These are phyloP conservation scores for Paecilomyces fulvus DNA, from an alignment of 2,329 filamentous ascomycete species.

Conservation along the genomic window DNA sequence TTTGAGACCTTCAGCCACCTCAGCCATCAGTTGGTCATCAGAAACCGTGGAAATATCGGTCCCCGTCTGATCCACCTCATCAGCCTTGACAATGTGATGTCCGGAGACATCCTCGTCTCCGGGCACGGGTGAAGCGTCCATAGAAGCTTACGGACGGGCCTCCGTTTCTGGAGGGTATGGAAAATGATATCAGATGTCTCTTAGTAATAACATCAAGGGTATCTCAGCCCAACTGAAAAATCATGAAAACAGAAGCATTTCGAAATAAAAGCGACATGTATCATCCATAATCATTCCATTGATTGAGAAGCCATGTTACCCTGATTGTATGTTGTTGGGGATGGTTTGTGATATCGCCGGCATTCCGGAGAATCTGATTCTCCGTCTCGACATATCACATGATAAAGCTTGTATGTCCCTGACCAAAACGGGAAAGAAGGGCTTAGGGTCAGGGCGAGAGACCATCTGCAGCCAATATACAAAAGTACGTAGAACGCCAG, in stretches of 20 bases:
- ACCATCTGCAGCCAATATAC: background rate
- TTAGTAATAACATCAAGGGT: conserved; percentile 8
- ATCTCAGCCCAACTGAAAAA: conserved; percentile 4
- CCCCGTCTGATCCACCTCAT: conserved; percentile 42
- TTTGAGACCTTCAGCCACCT: conserved; percentile 30
- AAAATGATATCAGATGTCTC: conserved; percentile 2
- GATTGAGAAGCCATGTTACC: background rate
- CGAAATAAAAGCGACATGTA: background rate
- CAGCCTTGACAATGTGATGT: conserved; percentile 39
- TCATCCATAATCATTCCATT: background rate
- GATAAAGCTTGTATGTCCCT: background rate
- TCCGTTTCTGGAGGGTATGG: conserved; percentile 1
- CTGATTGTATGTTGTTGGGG: background rate
- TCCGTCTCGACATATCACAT: conserved; percentile 1
- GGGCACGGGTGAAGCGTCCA: conserved; percentile 19
- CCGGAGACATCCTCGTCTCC: conserved; percentile 18
- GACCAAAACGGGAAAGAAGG: background rate
- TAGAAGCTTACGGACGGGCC: conserved; percentile 6
- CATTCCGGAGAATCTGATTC: conserved; percentile 1
- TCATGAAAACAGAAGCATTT: background rate
- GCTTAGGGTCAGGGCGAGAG: background rate
- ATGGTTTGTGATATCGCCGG: conserved; percentile 1
- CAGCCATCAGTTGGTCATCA: conserved; percentile 35
- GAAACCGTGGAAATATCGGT: conserved; percentile 38
- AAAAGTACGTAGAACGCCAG: background rate